These are phyloP conservation scores for Coemansia sp. DNA, from an alignment of 192 early-diverging fungal species.

Conservation along the genomic window DNA sequence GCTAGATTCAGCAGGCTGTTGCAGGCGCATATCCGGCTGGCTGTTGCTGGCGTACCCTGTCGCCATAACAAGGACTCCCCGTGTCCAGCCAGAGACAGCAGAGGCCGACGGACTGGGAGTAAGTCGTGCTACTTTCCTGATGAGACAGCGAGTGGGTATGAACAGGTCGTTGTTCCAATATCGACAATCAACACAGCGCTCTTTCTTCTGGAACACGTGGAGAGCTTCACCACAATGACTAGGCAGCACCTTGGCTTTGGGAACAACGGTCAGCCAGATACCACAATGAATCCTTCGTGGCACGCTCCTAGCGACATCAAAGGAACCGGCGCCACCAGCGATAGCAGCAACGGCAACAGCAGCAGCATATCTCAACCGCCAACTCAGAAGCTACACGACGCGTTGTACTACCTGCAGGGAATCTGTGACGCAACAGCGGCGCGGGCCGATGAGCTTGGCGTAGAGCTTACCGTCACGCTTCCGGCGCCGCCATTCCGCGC, in stretches of 20 bases:
- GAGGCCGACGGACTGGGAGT: neutral
- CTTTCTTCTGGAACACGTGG: slow-evolving; percentile 30
- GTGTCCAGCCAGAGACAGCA: neutral
- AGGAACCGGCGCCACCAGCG: neutral
- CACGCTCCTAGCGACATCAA: slow-evolving; percentile 14
- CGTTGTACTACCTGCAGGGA: slow-evolving; percentile 29
- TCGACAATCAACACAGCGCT: slow-evolving; percentile 24
- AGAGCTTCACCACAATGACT: slow-evolving; percentile 22
- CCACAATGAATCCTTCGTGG: slow-evolving; percentile 14
- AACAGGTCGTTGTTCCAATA: slow-evolving; percentile 23
- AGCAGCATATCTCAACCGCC: neutral
- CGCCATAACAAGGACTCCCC: neutral
- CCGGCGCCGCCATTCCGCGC: slow-evolving; percentile 14
- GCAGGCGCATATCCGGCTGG: slow-evolving; percentile 36
- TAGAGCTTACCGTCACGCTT: slow-evolving; percentile 23
- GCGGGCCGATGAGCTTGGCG: slow-evolving; percentile 29
- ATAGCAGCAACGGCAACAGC: neutral
- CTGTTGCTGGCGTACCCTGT: slow-evolving; percentile 4
- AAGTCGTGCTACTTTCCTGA: slow-evolving; percentile 1
- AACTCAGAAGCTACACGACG: neutral
- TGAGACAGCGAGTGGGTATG: slow-evolving; percentile 20
- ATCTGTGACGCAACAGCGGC: slow-evolving; percentile 40
- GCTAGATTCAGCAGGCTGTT: slow-evolving; percentile 27
- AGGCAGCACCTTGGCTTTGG: slow-evolving; percentile 5
- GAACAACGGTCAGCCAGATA: neutral